Evolutionary conservation across 768 basidiomycete species (phyloP), one percentile per base, ranked within the genome.

Genomic region (Amanita rimosa): DNA sequence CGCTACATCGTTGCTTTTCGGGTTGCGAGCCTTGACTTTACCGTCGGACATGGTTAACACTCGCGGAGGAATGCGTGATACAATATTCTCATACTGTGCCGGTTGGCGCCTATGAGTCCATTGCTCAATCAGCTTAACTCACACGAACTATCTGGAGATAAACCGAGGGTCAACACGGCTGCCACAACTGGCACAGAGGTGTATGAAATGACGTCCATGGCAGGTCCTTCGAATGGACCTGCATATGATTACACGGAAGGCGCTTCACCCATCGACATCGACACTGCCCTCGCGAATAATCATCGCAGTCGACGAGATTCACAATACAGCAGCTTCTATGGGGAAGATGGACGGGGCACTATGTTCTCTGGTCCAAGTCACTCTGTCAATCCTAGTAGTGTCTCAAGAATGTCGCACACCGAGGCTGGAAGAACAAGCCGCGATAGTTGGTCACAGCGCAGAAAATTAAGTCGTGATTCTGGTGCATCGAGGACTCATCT

Each of bases 161-260:
- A 48, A 16, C 47, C 22, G 37, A 39, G 41, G 19, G 2, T 11
- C 11, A 16, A 39, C 38, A 17, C 27, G n/a, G n/a, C 45, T 40
- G 22, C 48, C 24, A 51, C 44, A 52, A 55, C 54, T 22, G 42
- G 40, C 24, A 55, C 53, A 44, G 57, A 65, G 51, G 44, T 55
- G 34, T 65, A 65, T 51, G 71, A 73, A 55, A 74, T 76, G 74
- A 51, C 64, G 45, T 60, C 68, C 38, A 54, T 68, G 31, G 62
- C 66, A 48, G 63, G 66, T 51, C 58, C 70, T 43, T 66, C 70
- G 39, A 48, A 46, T 27, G 52, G 19, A 14, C 27, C 49, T 21
- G 38, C 55, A 16, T 57, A 75, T 49, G 90, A 93, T 67, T 93
- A 93, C 61, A 91, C 90, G 1, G 90, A 93, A 56, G 89, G 88